Evolutionary conservation across 345 rosid species (phyloP), one percentile per base, ranked within the genome.

Genomic region (Luvunga scandens): DNA sequence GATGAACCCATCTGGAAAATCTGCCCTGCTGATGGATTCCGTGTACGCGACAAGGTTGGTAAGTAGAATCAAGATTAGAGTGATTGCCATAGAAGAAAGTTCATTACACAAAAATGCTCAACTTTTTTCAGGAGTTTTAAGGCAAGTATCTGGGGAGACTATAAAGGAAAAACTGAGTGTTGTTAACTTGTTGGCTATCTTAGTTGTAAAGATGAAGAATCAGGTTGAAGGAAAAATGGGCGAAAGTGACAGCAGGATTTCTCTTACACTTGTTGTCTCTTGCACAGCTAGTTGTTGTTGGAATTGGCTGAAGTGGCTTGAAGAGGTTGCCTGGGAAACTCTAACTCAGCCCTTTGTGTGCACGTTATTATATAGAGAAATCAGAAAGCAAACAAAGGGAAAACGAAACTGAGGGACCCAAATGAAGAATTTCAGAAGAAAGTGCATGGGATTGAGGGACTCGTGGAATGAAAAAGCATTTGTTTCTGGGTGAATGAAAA

Each of bases 1-100:
- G 10, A 84, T 73, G 78, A 95, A 95, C 77, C 93, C 96, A 69
- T 77, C 77, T 48, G 98, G 97, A 50, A 95, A 95, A 86, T 89
- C 89, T 66, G 34, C 89, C 83, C 98, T 89, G 79, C 84, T 76
- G 0, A 92, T 84, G 56, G 92, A 85, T 85, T 87, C 88, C 33
- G 91, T 84, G 67, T 19, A 66, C 5, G 64, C 81, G 48, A 77
- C 69, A 45, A n/a, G 66, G 55, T 72, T 36, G 33, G 68, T 60
- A 3, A 84, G 24, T 5, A 81, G 48, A 21, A 56, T 21, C 64
- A 83, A 73, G 60, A 87, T 38, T 14, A 79, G 42, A 38, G 34
- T n/a, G 63, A 67, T 27, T 63, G 70, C 65, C 84, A 88, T 82
- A 76, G 79, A 66, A 31, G 62, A 7, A 30, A 69, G 34, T 0